phyloP scores from a whole-genome alignment of 139 green algal species.

The Coelastrella sp. region DNA sequence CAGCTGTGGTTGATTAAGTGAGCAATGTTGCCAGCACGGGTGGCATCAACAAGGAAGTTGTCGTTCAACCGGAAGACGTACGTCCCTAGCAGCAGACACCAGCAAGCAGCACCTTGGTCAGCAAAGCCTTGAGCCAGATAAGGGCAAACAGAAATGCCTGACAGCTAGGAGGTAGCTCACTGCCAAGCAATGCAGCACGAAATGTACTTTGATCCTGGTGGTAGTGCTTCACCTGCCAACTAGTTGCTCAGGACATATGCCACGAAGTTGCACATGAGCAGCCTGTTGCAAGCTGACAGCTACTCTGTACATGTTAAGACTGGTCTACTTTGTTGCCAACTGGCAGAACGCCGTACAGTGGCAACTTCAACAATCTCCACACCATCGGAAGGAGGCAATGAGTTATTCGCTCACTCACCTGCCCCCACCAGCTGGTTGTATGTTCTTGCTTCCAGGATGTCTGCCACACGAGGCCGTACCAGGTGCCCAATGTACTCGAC shows the following conservation, averaged over 20 bases:
- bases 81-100: conserved; percentile 60
- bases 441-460: conserved; percentile 55
- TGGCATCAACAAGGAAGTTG: conserved; percentile 74
- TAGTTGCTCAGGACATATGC: not conserved
- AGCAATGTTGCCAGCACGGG: conserved; percentile 72
- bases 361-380: no score
- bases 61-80: conserved; percentile 87
- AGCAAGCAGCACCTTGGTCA: not conserved
- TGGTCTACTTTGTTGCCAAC: no score
- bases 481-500: conserved; percentile 70
- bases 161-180: no score
- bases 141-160: no score
- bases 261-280: no score
- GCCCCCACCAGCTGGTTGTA: conserved; percentile 88
- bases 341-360: no score
- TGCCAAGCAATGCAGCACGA: no score
- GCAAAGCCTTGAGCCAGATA: not conserved
- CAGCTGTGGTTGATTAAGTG: conserved; percentile 96
- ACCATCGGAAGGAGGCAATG: no score
- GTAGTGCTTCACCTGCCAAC: not conserved
- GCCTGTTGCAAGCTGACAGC: no score
- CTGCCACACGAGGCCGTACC: conserved; percentile 60
- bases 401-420: conserved; percentile 46
- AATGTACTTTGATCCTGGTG: not conserved
- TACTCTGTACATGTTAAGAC: no score